Percentiles rank a stretch among this genome's conserved stretches.
Evolutionary conservation across 352 stramenopile species (phyloP).

Genomic region (Thraustotheca clavata): DNA sequence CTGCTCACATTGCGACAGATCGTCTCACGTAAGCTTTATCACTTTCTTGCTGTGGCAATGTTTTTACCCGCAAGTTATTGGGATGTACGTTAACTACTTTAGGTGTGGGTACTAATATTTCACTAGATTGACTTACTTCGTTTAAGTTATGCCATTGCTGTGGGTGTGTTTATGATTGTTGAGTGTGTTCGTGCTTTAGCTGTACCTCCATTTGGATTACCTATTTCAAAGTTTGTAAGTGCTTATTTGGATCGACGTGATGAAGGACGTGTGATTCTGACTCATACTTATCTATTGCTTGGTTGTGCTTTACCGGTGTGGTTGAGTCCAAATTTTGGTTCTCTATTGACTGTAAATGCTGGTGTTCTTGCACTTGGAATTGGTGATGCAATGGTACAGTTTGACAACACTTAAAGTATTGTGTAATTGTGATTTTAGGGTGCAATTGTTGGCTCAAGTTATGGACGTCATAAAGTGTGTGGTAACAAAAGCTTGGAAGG

Average conservation of each 20-base stretch:
- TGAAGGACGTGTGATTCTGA: slow-evolving; percentile 53
- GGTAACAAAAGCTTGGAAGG: slow-evolving; percentile 63
- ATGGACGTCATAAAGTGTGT: slow-evolving; percentile 41
- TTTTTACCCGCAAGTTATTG: slow-evolving; percentile 54
- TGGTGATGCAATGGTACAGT: slow-evolving; percentile 55
- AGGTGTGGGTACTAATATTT: not conserved
- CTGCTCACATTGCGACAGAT: slow-evolving; percentile 48
- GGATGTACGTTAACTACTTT: slow-evolving; percentile 21
- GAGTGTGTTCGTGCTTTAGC: slow-evolving; percentile 59
- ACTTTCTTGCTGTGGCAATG: slow-evolving; percentile 70
- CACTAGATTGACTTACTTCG: slow-evolving; percentile 40
- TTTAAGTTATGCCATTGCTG: slow-evolving; percentile 69
- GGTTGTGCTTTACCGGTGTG: slow-evolving; percentile 67
- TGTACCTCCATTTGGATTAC: slow-evolving; percentile 41
- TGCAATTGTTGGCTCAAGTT: slow-evolving; percentile 44
- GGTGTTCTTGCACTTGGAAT: slow-evolving; percentile 61
- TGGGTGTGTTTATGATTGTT: slow-evolving; percentile 55
- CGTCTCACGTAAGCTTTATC: slow-evolving; percentile 71
- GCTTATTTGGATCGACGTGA: slow-evolving; percentile 73
- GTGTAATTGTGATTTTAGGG: slow-evolving; percentile 6
- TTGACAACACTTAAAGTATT: not conserved
- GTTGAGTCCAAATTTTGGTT: slow-evolving; percentile 27
- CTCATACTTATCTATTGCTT: slow-evolving; percentile 69
- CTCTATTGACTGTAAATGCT: slow-evolving; percentile 42
- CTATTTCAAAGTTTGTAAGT: slow-evolving; percentile 51